Evolutionary conservation across 768 basidiomycete species (phyloP), one percentile per base, ranked within the genome.

Genomic region (Asterophora parasitica): DNA sequence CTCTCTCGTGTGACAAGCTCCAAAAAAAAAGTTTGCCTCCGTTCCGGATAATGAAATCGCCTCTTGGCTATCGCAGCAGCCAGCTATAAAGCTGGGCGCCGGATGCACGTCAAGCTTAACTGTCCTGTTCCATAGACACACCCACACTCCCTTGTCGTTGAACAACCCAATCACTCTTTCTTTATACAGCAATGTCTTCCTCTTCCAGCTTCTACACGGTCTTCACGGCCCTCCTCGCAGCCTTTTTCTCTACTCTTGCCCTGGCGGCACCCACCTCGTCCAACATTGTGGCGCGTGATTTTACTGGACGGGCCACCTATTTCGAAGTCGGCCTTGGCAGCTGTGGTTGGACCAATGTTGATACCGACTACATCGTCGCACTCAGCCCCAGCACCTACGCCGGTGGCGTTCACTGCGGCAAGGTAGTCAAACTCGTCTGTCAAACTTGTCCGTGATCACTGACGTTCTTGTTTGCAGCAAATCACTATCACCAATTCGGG

Each of bases 301-400:
- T 44, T 15, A 3, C 3, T 23, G 23, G 23, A 6, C 3, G 6
- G 58, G 58, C 57, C 6, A 58, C 57, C 7, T 60, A 49, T 31
- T 60, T 58, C 35, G 28, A 54, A n/a, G 60, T 61, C 35, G 60
- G 60, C 39, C 53, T 61, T 19, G 60, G 60, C 33, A 55, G 48
- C 45, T 61, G 60, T 36, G 58, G 58, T 13, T 15, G 55, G 42
- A 53, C 51, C 7, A 61, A 58, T 34, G 48, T 55, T 16, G 48
- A 59, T 33, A 49, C 40, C 46, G 60, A 61, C 54, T 55, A 50
- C 33, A 58, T 61, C 28, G 60, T 61, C n/a, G 60, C 58, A 11
- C 54, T 61, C 15, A 54, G 46, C 19, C 54, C 54, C 17, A 23
- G 23, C 34, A 56, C 54, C 12, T 58, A 58, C 13, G 58, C 52